phyloP scores from a whole-genome alignment of 2,329 filamentous ascomycete genomes.

The Exophiala sp. region DNA sequence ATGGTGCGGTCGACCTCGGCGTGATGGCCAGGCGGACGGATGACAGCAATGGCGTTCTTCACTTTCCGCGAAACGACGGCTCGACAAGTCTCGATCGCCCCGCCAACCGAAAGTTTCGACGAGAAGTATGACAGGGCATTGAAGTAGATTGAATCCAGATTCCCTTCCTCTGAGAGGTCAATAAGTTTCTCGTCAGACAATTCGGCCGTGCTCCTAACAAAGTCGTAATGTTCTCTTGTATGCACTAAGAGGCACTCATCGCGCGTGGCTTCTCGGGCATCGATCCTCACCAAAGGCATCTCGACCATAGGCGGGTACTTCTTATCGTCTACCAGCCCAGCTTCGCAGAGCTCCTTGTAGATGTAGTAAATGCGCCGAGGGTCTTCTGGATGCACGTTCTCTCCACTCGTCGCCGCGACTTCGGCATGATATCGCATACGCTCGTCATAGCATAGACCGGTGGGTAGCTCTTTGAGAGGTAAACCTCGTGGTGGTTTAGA shows the following conservation, averaged over 20 bases:
- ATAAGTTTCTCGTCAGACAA: conserved; percentile 61
- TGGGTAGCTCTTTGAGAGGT: conserved; percentile 56
- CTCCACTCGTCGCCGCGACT: conserved; percentile 59
- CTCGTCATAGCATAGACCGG: conserved; percentile 83
- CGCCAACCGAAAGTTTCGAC: conserved; percentile 79
- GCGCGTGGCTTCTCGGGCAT: conserved; percentile 70
- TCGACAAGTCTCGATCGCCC: conserved; percentile 92
- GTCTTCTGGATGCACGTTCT: conserved; percentile 89
- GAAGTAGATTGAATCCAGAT: conserved; percentile 76
- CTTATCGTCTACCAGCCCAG: conserved; percentile 69
- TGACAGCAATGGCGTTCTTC: conserved; percentile 93
- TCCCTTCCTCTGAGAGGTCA: conserved; percentile 56
- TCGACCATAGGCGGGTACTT: conserved; percentile 45
- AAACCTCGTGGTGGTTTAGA: conserved; percentile 38
- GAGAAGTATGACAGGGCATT: conserved; percentile 78
- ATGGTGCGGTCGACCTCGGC: conserved; percentile 82
- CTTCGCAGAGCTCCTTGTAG: conserved; percentile 79
- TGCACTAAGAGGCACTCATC: conserved; percentile 81
- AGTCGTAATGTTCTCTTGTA: conserved; percentile 70
- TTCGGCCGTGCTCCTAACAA: conserved; percentile 62
- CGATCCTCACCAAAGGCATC: conserved; percentile 65
- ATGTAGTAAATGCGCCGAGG: conserved; percentile 89
- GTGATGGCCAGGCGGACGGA: conserved; percentile 91
- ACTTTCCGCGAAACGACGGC: conserved; percentile 79
- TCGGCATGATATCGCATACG: conserved; percentile 96